Evolutionary conservation across 2,329 filamentous ascomycete genomes (phyloP), one percentile per base, ranked within the genome.

Genomic region (Penicillium corylophilum): DNA sequence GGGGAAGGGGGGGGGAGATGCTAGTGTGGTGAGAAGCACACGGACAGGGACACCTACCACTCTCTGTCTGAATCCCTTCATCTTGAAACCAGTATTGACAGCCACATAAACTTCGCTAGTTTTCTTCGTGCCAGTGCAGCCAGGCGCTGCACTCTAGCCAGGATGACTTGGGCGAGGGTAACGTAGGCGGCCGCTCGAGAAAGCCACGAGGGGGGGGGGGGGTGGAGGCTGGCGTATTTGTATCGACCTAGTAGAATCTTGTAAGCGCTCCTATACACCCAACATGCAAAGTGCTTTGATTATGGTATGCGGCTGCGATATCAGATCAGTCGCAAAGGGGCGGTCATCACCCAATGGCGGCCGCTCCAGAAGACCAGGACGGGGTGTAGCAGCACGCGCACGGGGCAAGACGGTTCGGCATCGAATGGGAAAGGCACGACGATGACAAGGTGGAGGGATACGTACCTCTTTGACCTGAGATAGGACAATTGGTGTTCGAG

Each of bases 51-150:
- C 60, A 85, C 89, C 82, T 85, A 96, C 91, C 82, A 96, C 91
- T 88, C 89, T 90, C 82, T 95, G 90, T 78, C 91, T 89, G 77
- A 97, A 95, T 74, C 90, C 89, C 81, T 96, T 96, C 93, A 97
- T 96, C 77, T 82, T 88, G 76, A 74, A 75, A 52, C 42, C 35
- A 54, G 55, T 64, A 62, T 58, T 56, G 55, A 61, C 59, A 63
- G 57, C 68, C 64, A 64, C 69, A 71, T 70, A 64, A 69, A 71
- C 65, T 69, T 61, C 61, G 54, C 55, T 59, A 51, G 44, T 28
- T 44, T 59, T 61, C 51, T 65, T 57, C 61, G 62, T 67, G 60
- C 64, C 60, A 67, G 68, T 68, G 66, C 68, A 72, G 67, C 65
- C 56, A 54, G 48, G 41, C 53, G 66, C 64, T 67, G 63, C 64